Conservation (phyloP, 2,329 filamentous ascomycete species). For the Fusarium cyanostomum region DNA sequence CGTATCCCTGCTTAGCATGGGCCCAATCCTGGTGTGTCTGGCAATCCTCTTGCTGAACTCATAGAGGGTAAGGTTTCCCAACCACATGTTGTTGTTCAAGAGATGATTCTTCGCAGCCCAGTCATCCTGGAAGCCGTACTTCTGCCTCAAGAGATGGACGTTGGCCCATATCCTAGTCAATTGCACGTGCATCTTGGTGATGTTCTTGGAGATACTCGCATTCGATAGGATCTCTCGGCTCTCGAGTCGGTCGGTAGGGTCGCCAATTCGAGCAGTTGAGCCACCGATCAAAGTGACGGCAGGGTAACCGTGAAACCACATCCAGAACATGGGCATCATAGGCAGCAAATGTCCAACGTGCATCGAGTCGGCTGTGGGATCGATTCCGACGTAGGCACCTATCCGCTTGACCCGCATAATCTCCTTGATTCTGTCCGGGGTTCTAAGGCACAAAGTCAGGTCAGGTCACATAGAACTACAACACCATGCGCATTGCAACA, state of each 20-base stretch:
- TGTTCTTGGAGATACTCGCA: slow-evolving; percentile 68
- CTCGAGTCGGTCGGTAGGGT: slow-evolving; percentile 76
- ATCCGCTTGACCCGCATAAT: slow-evolving; percentile 73
- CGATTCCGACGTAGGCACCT: slow-evolving; percentile 82
- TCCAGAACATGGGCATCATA: slow-evolving; percentile 85
- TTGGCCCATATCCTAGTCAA: slow-evolving; percentile 78
- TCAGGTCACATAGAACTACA: background rate
- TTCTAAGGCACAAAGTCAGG: slow-evolving; percentile 42
- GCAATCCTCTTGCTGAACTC: slow-evolving; percentile 82
- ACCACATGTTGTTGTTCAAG: slow-evolving; percentile 86
- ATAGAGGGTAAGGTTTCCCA: slow-evolving; percentile 74
- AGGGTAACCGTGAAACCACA: slow-evolving; percentile 79
- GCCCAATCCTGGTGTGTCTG: slow-evolving; percentile 77
- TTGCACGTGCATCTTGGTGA: slow-evolving; percentile 74
- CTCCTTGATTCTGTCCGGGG: slow-evolving; percentile 65
- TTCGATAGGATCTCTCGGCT: slow-evolving; percentile 65
- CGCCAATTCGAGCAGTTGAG: slow-evolving; percentile 80
- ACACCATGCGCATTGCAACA: slow-evolving; percentile 35
- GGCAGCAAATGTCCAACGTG: slow-evolving; percentile 84
- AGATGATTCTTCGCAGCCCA: slow-evolving; percentile 74
- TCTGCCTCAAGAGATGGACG: slow-evolving; percentile 71
- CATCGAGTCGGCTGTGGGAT: slow-evolving; percentile 81
- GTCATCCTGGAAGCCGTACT: slow-evolving; percentile 70
- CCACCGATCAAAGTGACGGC: slow-evolving; percentile 75
- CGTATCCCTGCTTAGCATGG: slow-evolving; percentile 91